Conservation (phyloP, 768 basidiomycete species). For the Tephrocybe sp. region DNA sequence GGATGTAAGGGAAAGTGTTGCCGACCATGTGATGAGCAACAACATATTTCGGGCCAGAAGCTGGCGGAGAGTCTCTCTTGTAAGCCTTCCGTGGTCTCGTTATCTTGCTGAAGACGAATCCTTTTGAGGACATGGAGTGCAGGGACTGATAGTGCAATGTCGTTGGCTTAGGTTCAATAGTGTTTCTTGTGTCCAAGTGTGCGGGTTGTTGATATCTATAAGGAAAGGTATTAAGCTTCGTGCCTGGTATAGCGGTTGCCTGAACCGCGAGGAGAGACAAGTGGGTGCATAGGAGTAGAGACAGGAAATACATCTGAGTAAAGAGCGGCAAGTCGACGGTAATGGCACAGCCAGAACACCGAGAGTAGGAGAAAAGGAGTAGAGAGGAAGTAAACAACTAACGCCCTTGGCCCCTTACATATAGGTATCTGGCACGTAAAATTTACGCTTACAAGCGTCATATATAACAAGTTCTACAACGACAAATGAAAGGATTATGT, state of each 20-base stretch:
- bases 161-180: background rate
- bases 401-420: background rate
- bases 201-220: background rate
- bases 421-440: constrained; percentile 2
- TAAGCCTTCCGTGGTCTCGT: background rate
- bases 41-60: constrained; percentile 41
- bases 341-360: constrained; percentile 12
- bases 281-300: constrained; percentile 10
- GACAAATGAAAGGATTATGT: background rate
- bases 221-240: background rate
- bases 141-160: background rate
- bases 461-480: background rate
- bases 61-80: constrained; percentile 7
- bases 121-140: background rate
- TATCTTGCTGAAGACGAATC: background rate
- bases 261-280: constrained; percentile 6
- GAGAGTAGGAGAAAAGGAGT: background rate
- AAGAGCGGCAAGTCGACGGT: background rate
- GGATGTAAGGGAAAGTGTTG: constrained; percentile 63
- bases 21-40: constrained; percentile 66
- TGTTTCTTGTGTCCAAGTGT: background rate
- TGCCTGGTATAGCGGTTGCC: constrained; percentile 12
- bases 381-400: constrained; percentile 1
- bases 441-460: background rate
- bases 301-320: constrained; percentile 2